Percentiles rank a stretch among this genome's conserved stretches.
Conservation (phyloP, 176 grass and related monocot species). For the Zoysia japonica region DNA sequence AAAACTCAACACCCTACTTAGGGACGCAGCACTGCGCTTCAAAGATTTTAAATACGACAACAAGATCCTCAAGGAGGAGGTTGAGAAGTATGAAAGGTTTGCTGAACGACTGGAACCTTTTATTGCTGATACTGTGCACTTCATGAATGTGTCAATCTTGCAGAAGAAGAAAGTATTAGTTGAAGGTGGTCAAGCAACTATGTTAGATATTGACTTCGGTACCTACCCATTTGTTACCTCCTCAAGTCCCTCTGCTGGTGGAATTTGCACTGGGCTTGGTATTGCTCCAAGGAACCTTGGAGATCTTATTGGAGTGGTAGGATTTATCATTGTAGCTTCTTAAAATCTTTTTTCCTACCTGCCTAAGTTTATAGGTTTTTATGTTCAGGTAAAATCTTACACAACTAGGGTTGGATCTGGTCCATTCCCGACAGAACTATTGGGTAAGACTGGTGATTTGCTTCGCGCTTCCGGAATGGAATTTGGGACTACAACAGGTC, state of each 20-base stretch:
- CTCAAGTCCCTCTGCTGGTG: constrained; percentile 87
- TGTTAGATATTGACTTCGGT: constrained; percentile 98
- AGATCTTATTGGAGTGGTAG: constrained; percentile 89
- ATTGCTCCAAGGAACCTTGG: constrained; percentile 79
- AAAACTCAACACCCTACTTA: constrained; percentile 69
- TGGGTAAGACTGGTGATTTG: constrained; percentile 67
- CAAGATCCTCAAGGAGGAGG: constrained; percentile 69
- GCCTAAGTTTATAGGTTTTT: not conserved
- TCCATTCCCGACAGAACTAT: constrained; percentile 84
- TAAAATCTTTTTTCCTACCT: not conserved
- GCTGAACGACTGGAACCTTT: constrained; percentile 67
- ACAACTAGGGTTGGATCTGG: constrained; percentile 92
- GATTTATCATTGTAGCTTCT: constrained; percentile 14
- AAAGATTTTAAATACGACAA: constrained; percentile 64
- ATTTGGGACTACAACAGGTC: constrained; percentile 88
- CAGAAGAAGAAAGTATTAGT: constrained; percentile 96
- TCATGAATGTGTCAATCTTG: constrained; percentile 72
- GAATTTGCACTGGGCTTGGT: constrained; percentile 89
- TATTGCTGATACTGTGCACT: constrained; percentile 80
- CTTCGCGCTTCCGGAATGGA: constrained; percentile 80
- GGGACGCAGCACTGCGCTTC: constrained; percentile 67
- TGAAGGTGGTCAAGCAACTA: constrained; percentile 95
- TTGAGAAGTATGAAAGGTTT: constrained; percentile 79
- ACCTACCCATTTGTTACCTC: constrained; percentile 97
- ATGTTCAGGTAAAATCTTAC: constrained; percentile 84